Percentiles rank a stretch among this genome's conserved stretches.
These are phyloP conservation scores for Amanita thiersii DNA, from an alignment of 768 basidiomycete genomes.

Conservation along the genomic window DNA sequence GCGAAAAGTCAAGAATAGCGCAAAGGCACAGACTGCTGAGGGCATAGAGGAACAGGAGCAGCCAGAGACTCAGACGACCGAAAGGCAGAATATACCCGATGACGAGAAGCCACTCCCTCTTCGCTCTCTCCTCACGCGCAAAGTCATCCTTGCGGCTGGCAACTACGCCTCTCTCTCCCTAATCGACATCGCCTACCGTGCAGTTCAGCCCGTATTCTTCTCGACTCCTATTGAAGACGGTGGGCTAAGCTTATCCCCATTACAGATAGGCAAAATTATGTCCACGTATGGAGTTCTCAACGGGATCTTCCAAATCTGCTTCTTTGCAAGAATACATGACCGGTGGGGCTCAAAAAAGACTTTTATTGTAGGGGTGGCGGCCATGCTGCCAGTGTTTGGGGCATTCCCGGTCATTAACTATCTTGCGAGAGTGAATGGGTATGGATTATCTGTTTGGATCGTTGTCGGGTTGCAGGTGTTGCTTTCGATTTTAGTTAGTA, in stretches of 20 bases:
- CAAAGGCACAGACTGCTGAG: not conserved
- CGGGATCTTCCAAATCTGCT: slow-evolving; percentile 58
- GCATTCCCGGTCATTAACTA: slow-evolving; percentile 55
- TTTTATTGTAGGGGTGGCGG: slow-evolving; percentile 42
- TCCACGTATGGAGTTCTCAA: slow-evolving; percentile 54
- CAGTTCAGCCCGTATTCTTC: slow-evolving; percentile 63
- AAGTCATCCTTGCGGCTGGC: slow-evolving; percentile 49
- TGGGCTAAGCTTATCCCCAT: slow-evolving; percentile 62
- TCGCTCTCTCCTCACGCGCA: slow-evolving; percentile 39
- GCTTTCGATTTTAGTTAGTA: slow-evolving; percentile 36
- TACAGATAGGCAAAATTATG: slow-evolving; percentile 57
- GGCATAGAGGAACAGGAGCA: no score
- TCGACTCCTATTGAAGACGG: slow-evolving; percentile 63
- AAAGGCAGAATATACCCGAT: slow-evolving; percentile 5
- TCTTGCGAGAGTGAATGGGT: slow-evolving; percentile 42
- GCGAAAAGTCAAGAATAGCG: slow-evolving; percentile 8
- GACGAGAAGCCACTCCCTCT: slow-evolving; percentile 39
- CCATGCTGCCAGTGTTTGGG: slow-evolving; percentile 44
- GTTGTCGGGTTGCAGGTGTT: slow-evolving; percentile 41
- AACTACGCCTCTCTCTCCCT: slow-evolving; percentile 64
- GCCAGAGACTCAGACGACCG: not conserved
- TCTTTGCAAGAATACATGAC: slow-evolving; percentile 56
- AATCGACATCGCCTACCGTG: slow-evolving; percentile 57
- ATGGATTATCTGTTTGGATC: slow-evolving; percentile 38
- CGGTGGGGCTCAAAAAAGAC: slow-evolving; percentile 54